Evolutionary conservation across 768 basidiomycete genomes (phyloP).

Genomic region (Hortiboletus campestris): DNA sequence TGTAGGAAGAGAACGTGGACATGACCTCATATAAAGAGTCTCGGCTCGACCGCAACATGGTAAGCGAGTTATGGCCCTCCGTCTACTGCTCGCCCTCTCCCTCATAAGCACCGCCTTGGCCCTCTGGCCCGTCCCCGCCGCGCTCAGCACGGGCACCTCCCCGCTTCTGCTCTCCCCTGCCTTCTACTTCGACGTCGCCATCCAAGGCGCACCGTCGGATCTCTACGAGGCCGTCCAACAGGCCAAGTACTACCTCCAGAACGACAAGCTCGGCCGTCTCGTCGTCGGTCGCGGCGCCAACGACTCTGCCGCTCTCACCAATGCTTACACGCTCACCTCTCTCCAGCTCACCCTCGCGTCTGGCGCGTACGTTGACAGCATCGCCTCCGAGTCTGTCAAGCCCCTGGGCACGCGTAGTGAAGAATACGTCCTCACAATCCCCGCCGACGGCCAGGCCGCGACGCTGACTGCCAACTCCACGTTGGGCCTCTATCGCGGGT

Average conservation of each 20-base stretch:
- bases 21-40: not conserved
- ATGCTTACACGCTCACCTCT: constrained; percentile 24
- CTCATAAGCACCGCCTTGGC: constrained; percentile 6
- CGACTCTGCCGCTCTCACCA: constrained; percentile 27
- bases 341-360: constrained; percentile 28
- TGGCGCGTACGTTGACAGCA: constrained; percentile 22
- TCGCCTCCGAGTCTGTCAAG: constrained; percentile 36
- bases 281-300: constrained; percentile 39
- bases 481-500: constrained; percentile 50
- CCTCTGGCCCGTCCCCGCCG: constrained; percentile 35
- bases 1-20: too few species aligned
- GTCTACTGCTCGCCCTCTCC: constrained; percentile 6
- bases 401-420: constrained; percentile 42
- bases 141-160: constrained; percentile 21
- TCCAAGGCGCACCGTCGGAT: constrained; percentile 31
- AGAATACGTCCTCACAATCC: constrained; percentile 42
- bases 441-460: constrained; percentile 35
- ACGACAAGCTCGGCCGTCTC: constrained; percentile 39
- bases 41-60: too few species aligned
- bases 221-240: constrained; percentile 34
- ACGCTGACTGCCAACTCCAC: constrained; percentile 44
- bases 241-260: constrained; percentile 30
- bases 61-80: not conserved
- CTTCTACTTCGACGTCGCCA: constrained; percentile 30
- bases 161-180: constrained; percentile 22